Conservation (phyloP, 2,329 filamentous ascomycete species). For the Ascochyta clinopodiicola region DNA sequence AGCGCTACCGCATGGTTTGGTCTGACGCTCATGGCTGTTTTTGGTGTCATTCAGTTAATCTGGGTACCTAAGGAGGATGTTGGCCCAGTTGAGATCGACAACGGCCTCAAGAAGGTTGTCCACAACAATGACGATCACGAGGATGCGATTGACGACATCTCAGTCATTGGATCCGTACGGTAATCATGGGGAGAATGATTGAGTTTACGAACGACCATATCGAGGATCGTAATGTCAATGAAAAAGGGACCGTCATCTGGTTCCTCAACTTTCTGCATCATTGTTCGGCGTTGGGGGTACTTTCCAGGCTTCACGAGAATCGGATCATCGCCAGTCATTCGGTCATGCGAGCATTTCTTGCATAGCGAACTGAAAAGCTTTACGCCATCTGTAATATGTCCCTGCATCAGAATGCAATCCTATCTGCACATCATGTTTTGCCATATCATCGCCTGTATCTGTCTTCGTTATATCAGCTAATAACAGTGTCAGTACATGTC, state of each 20-base stretch:
- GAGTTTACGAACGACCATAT: background rate
- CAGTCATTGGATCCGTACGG: constrained; percentile 36
- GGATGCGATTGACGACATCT: constrained; percentile 37
- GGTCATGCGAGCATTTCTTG: constrained; percentile 26
- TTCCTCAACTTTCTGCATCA: constrained; percentile 23
- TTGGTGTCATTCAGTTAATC: constrained; percentile 63
- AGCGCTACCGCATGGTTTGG: constrained; percentile 68
- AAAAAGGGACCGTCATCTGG: background rate
- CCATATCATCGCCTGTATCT: background rate
- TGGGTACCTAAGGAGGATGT: constrained; percentile 60
- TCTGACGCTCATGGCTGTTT: constrained; percentile 61
- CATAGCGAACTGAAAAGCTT: constrained; percentile 19
- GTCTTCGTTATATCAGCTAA: too few species aligned
- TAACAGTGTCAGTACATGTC: too few species aligned
- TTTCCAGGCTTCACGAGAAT: constrained; percentile 9
- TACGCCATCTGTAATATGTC: background rate
- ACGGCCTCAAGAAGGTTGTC: constrained; percentile 39
- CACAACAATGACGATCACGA: constrained; percentile 29
- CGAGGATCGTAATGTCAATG: constrained; percentile 2
- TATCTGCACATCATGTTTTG: background rate
- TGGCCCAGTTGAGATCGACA: constrained; percentile 40
- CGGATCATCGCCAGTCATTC: constrained; percentile 3
- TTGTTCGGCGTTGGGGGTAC: constrained; percentile 26
- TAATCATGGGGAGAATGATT: constrained; percentile 14
- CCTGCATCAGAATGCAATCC: background rate